Base-by-base conservation (phyloP, 805 yeast species). In the Yamadazyma olivae region DNA sequence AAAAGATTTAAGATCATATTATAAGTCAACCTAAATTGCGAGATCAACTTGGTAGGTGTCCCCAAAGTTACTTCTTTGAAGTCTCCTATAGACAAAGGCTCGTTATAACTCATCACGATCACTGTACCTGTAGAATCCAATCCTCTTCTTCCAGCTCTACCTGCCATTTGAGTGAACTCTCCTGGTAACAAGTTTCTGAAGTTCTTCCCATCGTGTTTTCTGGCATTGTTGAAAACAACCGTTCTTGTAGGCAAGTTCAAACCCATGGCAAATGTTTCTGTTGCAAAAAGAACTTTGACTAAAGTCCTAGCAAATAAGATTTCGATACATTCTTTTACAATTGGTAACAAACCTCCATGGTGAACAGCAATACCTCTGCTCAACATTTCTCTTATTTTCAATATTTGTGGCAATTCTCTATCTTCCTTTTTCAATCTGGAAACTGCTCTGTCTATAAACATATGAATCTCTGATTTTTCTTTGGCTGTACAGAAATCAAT, bases 261-360 rank as follows among this genome's bases (percentile, higher is more conserved):
- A 10, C 99, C 99, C 98, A 93, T 93, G 5, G 99, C 98, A 70
- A 93, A 91, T 0, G 99, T 93, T 59, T 93, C 99, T 0, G 99
- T 93, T 0, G 99, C 98, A 66, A 93, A 93, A 35, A 93, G 65
- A 1, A 91, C 93, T 57, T 89, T 90, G 29, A 93, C 85, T 34
- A 91, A 69, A 0, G 95, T 81, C 48, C 78, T 82, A 0, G 97
- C 81, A 64, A 93, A 93, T 32, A 93, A 62, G 38, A 93, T 90
- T 60, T 93, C 99, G 45, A 90, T 90, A 30, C 88, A 79, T 54
- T 90, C 98, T 52, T 90, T 90, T 18, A 90, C 95, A 26, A 90
- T 90, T 0, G 98, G 98, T 39, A 90, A 62, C 40, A 90, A 62
- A 1, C 98, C 98, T 54, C 96, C 95, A 59, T 90, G 97, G 56